Base-by-base conservation (phyloP, 805 yeast genomes). In the Candida oleophila region DNA sequence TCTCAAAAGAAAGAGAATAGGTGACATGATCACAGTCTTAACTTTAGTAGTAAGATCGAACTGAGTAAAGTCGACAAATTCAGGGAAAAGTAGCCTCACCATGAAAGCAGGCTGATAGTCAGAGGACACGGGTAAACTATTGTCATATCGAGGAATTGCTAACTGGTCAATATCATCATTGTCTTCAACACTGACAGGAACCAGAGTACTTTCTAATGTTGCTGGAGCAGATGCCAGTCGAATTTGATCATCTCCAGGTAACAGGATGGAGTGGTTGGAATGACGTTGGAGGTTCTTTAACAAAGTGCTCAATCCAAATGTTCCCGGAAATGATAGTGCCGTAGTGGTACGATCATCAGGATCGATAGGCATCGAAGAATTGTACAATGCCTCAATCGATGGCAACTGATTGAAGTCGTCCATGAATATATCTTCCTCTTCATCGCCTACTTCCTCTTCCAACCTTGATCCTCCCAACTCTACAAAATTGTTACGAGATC, bases 261-360 rank as follows among this genome's bases (percentile, higher is more conserved):
- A 32, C 9, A 42, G 48, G 16, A 56, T 49, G 3, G 34, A 11
- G 3, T 38, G 42, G 30, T 38, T 41, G n/a, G 70, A 50, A 42
- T 66, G 68, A 22, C 51, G 55, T 19, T 62, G 54, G 38, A 71
- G 59, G 41, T 68, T 72, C 38, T 56, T 59, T 22, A 71, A 52
- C 18, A 71, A 57, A 15, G 61, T 53, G 34, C 58, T 62, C 16
- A 71, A 48, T 3, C 72, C 74, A 49, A 59, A 67, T 3, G 68
- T 55, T n/a, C 69, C 70, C 25, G 43, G 43, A n/a, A 41, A 14
- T 33, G 36, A 15, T 16, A 19, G 32, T 7, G 35, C 4, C n/a
- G 21, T 15, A 42, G 18, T 5, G n/a, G 4, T 22, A 22, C 25
- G 34, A 16, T 19, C 12, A 14, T 28, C 20, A 4, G 5, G 42